These are phyloP conservation scores for Cordyceps militaris DNA, from an alignment of 2,329 filamentous ascomycete species.

Conservation along the genomic window DNA sequence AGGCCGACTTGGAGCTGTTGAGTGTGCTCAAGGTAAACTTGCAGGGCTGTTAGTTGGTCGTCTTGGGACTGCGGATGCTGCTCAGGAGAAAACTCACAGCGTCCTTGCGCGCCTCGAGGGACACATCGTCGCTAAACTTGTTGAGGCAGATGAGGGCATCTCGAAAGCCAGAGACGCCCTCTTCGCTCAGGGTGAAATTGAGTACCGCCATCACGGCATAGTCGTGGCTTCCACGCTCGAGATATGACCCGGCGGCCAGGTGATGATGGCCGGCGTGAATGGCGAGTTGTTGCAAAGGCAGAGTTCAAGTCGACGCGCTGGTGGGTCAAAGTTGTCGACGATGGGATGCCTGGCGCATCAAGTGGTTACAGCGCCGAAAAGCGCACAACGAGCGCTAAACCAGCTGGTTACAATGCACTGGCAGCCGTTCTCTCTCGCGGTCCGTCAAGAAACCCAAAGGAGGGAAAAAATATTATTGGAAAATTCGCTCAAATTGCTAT, in stretches of 20 bases:
- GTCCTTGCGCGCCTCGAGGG: constrained; percentile 63
- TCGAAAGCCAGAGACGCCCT: constrained; percentile 62
- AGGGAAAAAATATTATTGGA: background rate
- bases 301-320: background rate
- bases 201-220: constrained; percentile 48
- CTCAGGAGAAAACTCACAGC: constrained; percentile 38
- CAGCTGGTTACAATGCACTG: background rate
- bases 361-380: background rate
- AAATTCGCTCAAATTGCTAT: background rate
- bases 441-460: background rate
- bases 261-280: background rate
- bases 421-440: background rate
- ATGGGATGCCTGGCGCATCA: background rate
- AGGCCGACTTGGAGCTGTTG: constrained; percentile 75
- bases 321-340: background rate
- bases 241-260: too few species aligned
- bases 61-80: background rate
- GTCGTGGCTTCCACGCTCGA: background rate
- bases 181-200: constrained; percentile 66
- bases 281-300: background rate
- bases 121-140: constrained; percentile 75
- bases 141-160: constrained; percentile 67
- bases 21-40: constrained; percentile 68
- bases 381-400: background rate
- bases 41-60: background rate